These are phyloP conservation scores for Eutreptiella sp. DNA, from an alignment of 208 protist species.

Conservation along the genomic window DNA sequence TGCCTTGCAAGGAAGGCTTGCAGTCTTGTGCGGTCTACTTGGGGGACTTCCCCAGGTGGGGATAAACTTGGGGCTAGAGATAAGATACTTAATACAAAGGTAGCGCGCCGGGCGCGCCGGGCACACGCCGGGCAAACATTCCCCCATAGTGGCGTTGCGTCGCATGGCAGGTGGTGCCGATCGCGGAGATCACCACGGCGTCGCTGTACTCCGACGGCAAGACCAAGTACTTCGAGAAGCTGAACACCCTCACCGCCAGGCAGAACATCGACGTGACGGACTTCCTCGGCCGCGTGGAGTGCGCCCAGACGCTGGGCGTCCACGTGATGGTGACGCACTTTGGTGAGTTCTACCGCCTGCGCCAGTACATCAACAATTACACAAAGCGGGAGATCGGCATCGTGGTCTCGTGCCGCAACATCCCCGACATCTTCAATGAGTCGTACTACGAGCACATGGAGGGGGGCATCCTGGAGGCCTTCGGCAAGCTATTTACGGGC, in stretches of 20 bases:
- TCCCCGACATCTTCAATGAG: slow-evolving; percentile 4
- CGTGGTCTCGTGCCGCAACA: not conserved
- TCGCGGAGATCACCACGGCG: not conserved
- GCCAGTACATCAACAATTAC: slow-evolving; percentile 1
- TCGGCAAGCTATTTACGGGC: slow-evolving; percentile 2
- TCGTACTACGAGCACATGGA: not conserved
- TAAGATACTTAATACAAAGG: no score
- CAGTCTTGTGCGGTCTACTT: no score
- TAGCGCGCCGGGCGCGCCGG: no score
- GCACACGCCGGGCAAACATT: no score
- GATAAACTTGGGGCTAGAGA: no score
- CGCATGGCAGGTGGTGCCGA: not conserved
- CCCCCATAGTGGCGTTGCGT: no score
- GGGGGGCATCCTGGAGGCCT: slow-evolving; percentile 2
- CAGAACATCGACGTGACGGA: not conserved
- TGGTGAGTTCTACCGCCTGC: slow-evolving; percentile 1
- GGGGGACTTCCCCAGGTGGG: no score
- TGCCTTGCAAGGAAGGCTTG: no score
- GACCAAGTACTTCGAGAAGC: not conserved
- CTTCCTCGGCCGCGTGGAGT: not conserved
- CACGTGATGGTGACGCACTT: not conserved
- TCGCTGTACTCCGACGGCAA: not conserved
- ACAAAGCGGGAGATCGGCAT: not conserved
- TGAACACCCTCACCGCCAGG: not conserved
- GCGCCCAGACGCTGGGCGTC: not conserved